phyloP scores from a whole-genome alignment of 768 basidiomycete genomes.

The Hygrocybe coccinea region DNA sequence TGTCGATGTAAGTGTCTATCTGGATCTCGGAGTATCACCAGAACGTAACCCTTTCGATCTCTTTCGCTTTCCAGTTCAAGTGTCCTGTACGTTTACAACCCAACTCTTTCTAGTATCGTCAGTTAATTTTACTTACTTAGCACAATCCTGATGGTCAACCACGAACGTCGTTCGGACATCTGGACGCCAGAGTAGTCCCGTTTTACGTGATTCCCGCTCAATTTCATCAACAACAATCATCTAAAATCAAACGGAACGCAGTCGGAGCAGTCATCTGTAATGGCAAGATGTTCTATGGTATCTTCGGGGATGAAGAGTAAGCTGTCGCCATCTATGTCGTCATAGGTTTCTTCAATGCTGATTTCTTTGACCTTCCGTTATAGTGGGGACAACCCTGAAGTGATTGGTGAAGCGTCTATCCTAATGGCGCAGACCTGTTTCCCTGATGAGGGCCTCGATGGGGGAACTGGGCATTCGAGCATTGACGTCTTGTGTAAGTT shows the following conservation, averaged over 20 bases:
- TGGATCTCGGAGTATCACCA: neutral
- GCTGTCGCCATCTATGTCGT: neutral
- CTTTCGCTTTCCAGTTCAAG: slow-evolving; percentile 7
- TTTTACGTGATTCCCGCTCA: slow-evolving; percentile 21
- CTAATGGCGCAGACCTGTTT: slow-evolving; percentile 24
- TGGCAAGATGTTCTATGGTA: slow-evolving; percentile 25
- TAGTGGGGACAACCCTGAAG: slow-evolving; percentile 21
- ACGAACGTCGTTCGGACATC: slow-evolving; percentile 21
- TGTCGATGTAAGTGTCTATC: slow-evolving; percentile 9
- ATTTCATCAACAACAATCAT: slow-evolving; percentile 13
- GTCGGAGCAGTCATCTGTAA: slow-evolving; percentile 24
- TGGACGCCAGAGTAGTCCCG: slow-evolving; percentile 22
- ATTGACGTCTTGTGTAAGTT: slow-evolving; percentile 22
- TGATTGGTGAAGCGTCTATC: slow-evolving; percentile 25
- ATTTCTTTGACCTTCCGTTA: neutral
- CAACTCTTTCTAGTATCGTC: too few species aligned
- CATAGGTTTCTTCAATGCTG: neutral
- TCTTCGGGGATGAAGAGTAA: slow-evolving; percentile 24
- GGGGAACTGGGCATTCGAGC: slow-evolving; percentile 18
- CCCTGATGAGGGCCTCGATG: slow-evolving; percentile 16
- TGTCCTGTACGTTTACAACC: slow-evolving; percentile 4
- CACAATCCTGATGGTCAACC: slow-evolving; percentile 20
- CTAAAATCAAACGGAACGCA: slow-evolving; percentile 16
- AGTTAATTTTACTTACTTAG: slow-evolving; percentile 4
- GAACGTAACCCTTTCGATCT: neutral